Evolutionary conservation across 2,329 filamentous ascomycete genomes (phyloP).

Genomic region (Periconia sp.): DNA sequence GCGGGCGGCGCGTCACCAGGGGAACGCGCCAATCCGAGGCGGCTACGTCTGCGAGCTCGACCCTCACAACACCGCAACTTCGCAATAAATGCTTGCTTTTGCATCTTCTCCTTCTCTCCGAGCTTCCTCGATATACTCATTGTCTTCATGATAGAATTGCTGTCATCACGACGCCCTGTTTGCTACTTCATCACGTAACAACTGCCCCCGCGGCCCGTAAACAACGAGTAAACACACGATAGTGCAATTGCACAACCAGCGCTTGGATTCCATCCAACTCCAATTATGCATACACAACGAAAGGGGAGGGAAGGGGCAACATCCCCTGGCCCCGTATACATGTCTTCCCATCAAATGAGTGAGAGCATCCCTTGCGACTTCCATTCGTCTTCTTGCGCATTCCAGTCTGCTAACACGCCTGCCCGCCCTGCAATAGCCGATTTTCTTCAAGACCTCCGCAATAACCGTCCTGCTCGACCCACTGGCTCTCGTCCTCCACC

Average conservation of each 20-base stretch:
- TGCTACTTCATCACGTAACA: not conserved
- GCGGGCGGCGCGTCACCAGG: constrained; percentile 24
- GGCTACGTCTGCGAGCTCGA: constrained; percentile 24
- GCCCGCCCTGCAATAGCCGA: constrained; percentile 57
- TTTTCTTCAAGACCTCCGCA: constrained; percentile 72
- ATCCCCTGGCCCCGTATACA: constrained; percentile 40
- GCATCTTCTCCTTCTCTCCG: not conserved
- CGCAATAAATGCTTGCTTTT: constrained; percentile 7
- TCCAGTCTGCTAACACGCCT: constrained; percentile 17
- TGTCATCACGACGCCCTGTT: not conserved
- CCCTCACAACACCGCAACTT: constrained; percentile 34
- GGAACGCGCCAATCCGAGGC: constrained; percentile 26
- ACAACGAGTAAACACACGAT: constrained; percentile 10
- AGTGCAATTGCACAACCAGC: constrained; percentile 15
- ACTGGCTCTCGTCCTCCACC: constrained; percentile 70
- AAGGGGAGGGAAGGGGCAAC: constrained; percentile 40
- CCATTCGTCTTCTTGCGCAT: constrained; percentile 7
- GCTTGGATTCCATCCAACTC: constrained; percentile 6
- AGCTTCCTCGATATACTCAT: not conserved
- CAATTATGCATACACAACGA: not conserved
- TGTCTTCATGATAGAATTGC: not conserved
- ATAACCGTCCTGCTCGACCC: constrained; percentile 66
- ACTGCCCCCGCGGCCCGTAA: constrained; percentile 8
- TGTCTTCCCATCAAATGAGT: constrained; percentile 44
- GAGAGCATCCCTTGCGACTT: constrained; percentile 8